Evolutionary conservation across 1,284 basidiomycete species (phyloP).

Genomic region (Leccinum cinnamomeum): DNA sequence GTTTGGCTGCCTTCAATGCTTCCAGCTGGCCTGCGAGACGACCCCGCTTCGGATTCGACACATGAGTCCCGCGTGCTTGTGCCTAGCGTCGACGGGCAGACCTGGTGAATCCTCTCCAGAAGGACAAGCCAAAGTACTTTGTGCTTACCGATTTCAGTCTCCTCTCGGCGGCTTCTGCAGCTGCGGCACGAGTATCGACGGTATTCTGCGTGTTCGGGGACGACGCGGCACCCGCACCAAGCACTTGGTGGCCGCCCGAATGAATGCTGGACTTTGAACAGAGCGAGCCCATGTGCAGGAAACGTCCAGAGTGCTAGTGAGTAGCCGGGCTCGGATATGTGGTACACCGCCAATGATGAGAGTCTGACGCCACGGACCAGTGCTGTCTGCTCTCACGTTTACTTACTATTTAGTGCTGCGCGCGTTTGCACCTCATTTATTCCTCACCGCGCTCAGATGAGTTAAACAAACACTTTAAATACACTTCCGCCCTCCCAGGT

Average conservation of each 20-base stretch:
- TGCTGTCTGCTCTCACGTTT: constrained; percentile 17
- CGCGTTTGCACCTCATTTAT: constrained; percentile 25
- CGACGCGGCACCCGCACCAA: constrained; percentile 37
- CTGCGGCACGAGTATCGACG: constrained; percentile 56
- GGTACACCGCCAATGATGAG: neutral
- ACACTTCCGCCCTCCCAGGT: neutral
- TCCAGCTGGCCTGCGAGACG: constrained; percentile 57
- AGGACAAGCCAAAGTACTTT: constrained; percentile 15
- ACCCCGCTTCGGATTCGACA: constrained; percentile 66
- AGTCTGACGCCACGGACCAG: neutral
- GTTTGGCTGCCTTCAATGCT: constrained; percentile 49
- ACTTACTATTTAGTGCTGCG: constrained; percentile 6
- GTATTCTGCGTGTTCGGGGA: constrained; percentile 28
- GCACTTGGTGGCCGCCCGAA: constrained; percentile 55
- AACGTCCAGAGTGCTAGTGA: neutral
- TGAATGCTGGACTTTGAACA: constrained; percentile 60
- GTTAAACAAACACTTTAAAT: neutral
- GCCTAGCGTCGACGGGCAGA: constrained; percentile 38
- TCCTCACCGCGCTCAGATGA: constrained; percentile 19
- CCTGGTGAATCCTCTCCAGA: constrained; percentile 24
- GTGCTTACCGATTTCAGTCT: constrained; percentile 57
- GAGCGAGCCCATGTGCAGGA: constrained; percentile 57
- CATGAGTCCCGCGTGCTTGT: constrained; percentile 56
- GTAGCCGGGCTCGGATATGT: neutral
- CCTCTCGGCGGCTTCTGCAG: constrained; percentile 69